A percentile compares a stretch with the other conserved stretches of the same genome.
phyloP scores from a whole-genome alignment of 331 rosid genomes.

The Arachis monticola region DNA sequence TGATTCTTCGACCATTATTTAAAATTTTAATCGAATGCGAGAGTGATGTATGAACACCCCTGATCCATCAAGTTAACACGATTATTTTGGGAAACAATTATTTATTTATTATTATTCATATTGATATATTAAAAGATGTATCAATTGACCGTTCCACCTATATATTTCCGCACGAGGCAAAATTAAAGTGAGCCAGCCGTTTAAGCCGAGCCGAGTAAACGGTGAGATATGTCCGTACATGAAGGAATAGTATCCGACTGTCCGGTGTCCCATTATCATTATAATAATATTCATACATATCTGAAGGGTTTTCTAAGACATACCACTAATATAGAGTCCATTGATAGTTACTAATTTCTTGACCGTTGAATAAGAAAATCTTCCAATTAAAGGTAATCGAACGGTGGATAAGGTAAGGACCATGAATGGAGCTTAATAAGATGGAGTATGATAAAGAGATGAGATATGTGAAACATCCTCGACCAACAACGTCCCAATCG shows the following conservation, averaged over 20 bases:
- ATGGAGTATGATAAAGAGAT: no score
- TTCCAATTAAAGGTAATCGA: no score
- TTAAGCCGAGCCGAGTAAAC: conserved; percentile 34
- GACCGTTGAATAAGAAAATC: no score
- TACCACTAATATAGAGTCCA: no score
- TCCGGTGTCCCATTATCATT: neutral
- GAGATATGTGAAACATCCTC: neutral
- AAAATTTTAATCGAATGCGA: neutral
- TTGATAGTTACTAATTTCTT: no score
- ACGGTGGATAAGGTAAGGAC: no score
- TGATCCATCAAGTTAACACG: neutral
- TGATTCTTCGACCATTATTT: neutral
- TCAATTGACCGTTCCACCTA: neutral
- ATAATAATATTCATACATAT: neutral
- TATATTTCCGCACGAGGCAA: conserved; percentile 40
- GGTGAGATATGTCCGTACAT: conserved; percentile 28
- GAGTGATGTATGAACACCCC: neutral
- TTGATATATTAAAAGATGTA: neutral
- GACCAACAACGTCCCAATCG: neutral
- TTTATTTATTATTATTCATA: neutral
- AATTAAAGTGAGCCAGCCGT: conserved; percentile 10
- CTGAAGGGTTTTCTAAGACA: no score
- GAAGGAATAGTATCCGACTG: neutral
- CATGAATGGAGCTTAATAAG: no score
- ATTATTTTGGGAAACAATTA: neutral